Evolutionary conservation across 108 stramenopile genomes (phyloP).

Genomic region (Stephanodiscus triporus): DNA sequence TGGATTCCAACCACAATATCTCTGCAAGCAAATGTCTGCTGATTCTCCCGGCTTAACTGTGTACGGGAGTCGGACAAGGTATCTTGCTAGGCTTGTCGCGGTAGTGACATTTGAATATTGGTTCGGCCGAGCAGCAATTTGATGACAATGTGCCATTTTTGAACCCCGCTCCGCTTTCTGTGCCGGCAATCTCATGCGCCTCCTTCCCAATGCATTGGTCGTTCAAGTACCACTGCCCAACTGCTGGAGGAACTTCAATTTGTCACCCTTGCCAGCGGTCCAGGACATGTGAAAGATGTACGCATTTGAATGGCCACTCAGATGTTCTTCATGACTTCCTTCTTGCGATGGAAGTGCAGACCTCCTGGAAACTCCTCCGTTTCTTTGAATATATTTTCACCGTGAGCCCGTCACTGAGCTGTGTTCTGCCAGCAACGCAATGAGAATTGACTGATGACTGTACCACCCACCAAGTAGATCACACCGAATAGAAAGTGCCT

Average conservation of each 20-base stretch:
- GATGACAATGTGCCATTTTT: conserved; percentile 24
- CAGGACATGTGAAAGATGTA: conserved; percentile 78
- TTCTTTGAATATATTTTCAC: conserved; percentile 71
- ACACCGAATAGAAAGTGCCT: background rate
- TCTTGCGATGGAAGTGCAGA: conserved; percentile 48
- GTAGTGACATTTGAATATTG: conserved; percentile 69
- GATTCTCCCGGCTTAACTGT: too few species aligned
- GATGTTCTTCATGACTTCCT: conserved; percentile 51
- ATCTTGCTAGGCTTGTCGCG: conserved; percentile 87
- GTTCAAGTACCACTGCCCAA: conserved; percentile 75
- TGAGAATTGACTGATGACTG: conserved; percentile 76
- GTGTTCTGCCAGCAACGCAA: conserved; percentile 63
- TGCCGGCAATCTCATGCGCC: conserved; percentile 21
- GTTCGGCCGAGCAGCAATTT: conserved; percentile 70
- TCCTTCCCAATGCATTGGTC: conserved; percentile 55
- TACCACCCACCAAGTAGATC: conserved; percentile 61
- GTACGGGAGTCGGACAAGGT: too few species aligned
- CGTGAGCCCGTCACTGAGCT: conserved; percentile 59
- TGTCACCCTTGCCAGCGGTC: conserved; percentile 85
- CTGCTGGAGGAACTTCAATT: conserved; percentile 72
- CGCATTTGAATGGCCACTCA: conserved; percentile 31
- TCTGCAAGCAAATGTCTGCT: too few species aligned
- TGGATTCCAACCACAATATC: too few species aligned
- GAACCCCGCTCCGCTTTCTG: background rate
- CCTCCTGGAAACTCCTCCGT: conserved; percentile 61